Evolutionary conservation across 169 alveolate species (phyloP), one percentile per base, ranked within the genome.

Genomic region (Hammondia hammondi): DNA sequence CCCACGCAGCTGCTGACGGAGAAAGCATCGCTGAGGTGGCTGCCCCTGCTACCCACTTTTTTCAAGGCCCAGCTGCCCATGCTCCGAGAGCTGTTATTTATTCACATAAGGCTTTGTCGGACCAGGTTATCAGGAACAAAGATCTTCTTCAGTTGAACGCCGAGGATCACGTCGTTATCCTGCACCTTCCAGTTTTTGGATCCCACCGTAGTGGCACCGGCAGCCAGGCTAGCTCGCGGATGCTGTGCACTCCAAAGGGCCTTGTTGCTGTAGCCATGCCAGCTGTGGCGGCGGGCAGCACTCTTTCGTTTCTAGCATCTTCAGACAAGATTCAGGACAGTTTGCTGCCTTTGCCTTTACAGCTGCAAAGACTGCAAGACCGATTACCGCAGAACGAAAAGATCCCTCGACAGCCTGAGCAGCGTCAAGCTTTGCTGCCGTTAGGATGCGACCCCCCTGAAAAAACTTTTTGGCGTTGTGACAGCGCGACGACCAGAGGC

Each of bases 201-300:
- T 29, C 29, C 5, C 48, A 7, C 43, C 45, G 87, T 21, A 32
- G 14, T 19, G 48, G 87, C 56, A 10, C 29, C 17, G 87, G 48
- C 87, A 32, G 48, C 87, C 27, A 24, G 39, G 35, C 37, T 24
- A 27, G 71, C 37, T 24, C 9, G 37, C 61, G 90, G 72, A 82
- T 82, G 90, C 57, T 45, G 70, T 82, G 90, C 90, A n/a, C 72
- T 48, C 90, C 90, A 46, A 82, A 82, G 35, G 90, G 90, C 24
- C 70, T 82, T 10, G 71, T 82, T 35, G 70, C 90, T n/a, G 70
- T 43, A 2, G 90, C 90, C 21, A n/a, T 82, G 39, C 90, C 90
- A 19, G 90, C 90, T 43, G 90, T 82, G 35, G 90, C 70, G 21
- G 90, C 90, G 4, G 90, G 90, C 57, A 35, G 52, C 43, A 29